A percentile compares a stretch with the other conserved stretches of the same genome.
Evolutionary conservation across 2,329 filamentous ascomycete species (phyloP).

Genomic region (Tothia fuscella): DNA sequence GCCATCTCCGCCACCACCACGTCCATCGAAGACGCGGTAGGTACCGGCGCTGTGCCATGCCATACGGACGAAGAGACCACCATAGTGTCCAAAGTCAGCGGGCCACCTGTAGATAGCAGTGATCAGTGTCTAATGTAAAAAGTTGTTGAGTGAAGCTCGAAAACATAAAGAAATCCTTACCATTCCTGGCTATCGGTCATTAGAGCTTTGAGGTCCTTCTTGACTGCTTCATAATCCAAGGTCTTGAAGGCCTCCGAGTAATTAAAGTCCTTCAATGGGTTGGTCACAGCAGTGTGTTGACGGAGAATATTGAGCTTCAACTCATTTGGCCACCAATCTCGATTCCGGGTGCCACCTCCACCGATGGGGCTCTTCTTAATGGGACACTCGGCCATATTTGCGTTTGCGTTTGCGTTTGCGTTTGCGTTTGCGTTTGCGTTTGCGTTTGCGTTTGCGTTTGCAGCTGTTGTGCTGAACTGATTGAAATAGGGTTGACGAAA

Average conservation of each 20-base stretch:
- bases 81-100: constrained; percentile 71
- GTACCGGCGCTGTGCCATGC: constrained; percentile 73
- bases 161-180: too few species aligned
- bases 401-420: too few species aligned
- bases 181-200: constrained; percentile 71
- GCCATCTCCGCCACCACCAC: constrained; percentile 60
- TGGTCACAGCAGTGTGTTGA: constrained; percentile 52
- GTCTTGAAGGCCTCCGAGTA: constrained; percentile 62
- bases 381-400: constrained; percentile 5
- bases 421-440: too few species aligned
- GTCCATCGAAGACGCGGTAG: constrained; percentile 63
- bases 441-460: too few species aligned
- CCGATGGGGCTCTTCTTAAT: constrained; percentile 14
- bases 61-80: constrained; percentile 69
- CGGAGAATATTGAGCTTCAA: constrained; percentile 61
- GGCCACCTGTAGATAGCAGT: too few species aligned
- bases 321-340: constrained; percentile 63
- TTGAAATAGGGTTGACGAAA: too few species aligned
- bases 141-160: too few species aligned
- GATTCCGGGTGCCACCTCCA: constrained; percentile 55
- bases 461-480: too few species aligned
- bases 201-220: constrained; percentile 58
- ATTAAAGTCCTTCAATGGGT: constrained; percentile 57
- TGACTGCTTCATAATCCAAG: constrained; percentile 57
- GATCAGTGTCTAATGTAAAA: too few species aligned